phyloP scores from a whole-genome alignment of 176 grass and related monocot genomes.

The maize (Zea mays) region DNA sequence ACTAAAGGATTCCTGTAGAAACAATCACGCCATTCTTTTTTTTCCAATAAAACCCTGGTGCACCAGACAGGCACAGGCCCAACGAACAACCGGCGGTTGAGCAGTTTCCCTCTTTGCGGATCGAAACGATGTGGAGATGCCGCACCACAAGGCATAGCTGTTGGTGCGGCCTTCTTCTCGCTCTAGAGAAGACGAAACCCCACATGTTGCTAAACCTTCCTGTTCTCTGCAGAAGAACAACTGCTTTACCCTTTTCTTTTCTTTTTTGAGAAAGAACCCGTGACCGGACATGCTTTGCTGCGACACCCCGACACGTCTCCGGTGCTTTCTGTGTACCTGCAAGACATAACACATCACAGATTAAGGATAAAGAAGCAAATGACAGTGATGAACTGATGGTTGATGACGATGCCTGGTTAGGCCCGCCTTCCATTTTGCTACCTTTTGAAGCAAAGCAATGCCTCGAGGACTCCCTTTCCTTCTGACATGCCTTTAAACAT shows the following conservation, averaged over 20 bases:
- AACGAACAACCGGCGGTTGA: background rate
- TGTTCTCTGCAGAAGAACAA: background rate
- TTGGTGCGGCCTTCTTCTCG: background rate
- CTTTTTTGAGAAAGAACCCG: constrained; percentile 2
- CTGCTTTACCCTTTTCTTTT: background rate
- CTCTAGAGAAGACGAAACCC: background rate
- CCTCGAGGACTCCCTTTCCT: too few relatives aligned
- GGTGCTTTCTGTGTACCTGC: constrained; percentile 13
- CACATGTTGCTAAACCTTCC: background rate
- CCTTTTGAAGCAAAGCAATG: constrained; percentile 21
- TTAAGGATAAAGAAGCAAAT: background rate
- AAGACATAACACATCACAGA: background rate
- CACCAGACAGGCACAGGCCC: background rate
- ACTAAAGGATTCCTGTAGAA: background rate
- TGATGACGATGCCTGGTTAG: constrained; percentile 5
- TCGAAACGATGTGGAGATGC: background rate
- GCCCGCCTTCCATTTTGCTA: constrained; percentile 13
- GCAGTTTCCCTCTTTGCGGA: background rate
- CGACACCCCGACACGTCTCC: background rate
- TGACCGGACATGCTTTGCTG: constrained; percentile 1
- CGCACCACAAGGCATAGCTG: background rate
- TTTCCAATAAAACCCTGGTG: background rate
- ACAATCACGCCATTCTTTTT: background rate
- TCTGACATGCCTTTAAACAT: constrained; percentile 25
- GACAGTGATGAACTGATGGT: constrained; percentile 9